phyloP scores from a whole-genome alignment of 192 early-diverging fungal species.

The Coemansia sp. region DNA sequence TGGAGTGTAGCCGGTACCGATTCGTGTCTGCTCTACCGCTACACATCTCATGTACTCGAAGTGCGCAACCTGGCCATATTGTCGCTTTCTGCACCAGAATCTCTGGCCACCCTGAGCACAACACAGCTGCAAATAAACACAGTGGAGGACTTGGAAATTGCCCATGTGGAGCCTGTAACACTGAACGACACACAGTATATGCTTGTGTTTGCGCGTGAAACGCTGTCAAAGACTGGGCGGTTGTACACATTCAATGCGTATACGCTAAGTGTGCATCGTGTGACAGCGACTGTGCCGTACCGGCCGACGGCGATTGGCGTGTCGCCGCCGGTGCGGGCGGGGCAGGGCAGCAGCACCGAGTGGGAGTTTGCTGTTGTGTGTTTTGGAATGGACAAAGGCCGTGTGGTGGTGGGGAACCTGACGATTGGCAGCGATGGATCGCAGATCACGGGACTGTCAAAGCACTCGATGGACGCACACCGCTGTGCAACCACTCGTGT shows the following conservation, averaged over 20 bases:
- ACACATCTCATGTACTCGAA: conserved; percentile 32
- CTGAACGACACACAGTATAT: conserved; percentile 20
- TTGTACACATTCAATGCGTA: conserved; percentile 40
- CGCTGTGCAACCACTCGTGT: conserved; percentile 17
- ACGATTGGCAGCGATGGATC: conserved; percentile 16
- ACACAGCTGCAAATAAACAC: conserved; percentile 27
- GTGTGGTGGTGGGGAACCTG: conserved; percentile 29
- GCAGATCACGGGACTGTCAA: conserved; percentile 27
- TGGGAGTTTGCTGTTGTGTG: conserved; percentile 46
- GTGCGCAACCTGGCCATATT: conserved; percentile 19
- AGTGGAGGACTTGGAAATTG: conserved; percentile 28
- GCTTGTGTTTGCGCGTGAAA: conserved; percentile 33
- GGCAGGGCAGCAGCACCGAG: conserved; percentile 31
- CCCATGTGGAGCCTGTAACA: conserved; percentile 21
- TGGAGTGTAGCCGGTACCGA: neutral
- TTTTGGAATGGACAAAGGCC: conserved; percentile 28
- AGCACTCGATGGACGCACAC: conserved; percentile 7
- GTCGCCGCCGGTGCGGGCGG: conserved; percentile 29
- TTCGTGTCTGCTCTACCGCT: conserved; percentile 29
- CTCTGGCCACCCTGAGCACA: conserved; percentile 36
- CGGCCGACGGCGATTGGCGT: conserved; percentile 23
- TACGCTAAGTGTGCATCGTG: conserved; percentile 20
- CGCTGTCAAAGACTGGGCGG: conserved; percentile 4
- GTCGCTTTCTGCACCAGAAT: conserved; percentile 16
- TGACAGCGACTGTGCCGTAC: conserved; percentile 23